phyloP scores from a whole-genome alignment of 1,139 yeast species.

The Ogataea hybrid region DNA sequence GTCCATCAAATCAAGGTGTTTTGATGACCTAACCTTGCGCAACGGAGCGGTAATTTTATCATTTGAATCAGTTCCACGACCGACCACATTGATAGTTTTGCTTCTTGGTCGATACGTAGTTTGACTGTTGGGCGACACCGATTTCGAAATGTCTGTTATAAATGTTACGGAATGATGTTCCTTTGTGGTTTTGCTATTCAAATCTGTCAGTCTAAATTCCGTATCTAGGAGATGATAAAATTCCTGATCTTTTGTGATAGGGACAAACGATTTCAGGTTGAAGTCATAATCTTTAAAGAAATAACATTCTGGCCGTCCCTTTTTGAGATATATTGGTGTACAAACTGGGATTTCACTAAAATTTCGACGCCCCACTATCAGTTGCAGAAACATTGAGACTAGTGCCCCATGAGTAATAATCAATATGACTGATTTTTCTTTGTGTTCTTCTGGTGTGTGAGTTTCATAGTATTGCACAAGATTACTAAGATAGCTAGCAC shows the following conservation, averaged over 20 bases:
- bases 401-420: constrained; percentile 35
- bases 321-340: constrained; percentile 32
- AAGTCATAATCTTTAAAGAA: constrained; percentile 33
- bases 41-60: constrained; percentile 15
- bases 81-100: constrained; percentile 28
- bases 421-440: constrained; percentile 27
- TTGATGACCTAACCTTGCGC: constrained; percentile 29
- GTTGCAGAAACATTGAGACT: constrained; percentile 32
- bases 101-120: constrained; percentile 24
- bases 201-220: not conserved
- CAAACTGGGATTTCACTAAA: constrained; percentile 34
- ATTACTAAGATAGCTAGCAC: constrained; percentile 43
- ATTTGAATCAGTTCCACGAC: constrained; percentile 7
- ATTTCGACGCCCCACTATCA: constrained; percentile 30
- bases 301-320: constrained; percentile 23
- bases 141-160: too few species aligned
- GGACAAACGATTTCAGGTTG: constrained; percentile 26
- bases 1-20: constrained; percentile 26
- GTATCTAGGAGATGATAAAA: constrained; percentile 22
- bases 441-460: constrained; percentile 23
- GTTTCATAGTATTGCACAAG: constrained; percentile 40
- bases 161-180: not conserved
- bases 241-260: constrained; percentile 25
- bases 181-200: not conserved
- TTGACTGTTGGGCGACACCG: not conserved